These are phyloP conservation scores for Malassezia equina DNA, from an alignment of 1,284 basidiomycete genomes.

Conservation along the genomic window DNA sequence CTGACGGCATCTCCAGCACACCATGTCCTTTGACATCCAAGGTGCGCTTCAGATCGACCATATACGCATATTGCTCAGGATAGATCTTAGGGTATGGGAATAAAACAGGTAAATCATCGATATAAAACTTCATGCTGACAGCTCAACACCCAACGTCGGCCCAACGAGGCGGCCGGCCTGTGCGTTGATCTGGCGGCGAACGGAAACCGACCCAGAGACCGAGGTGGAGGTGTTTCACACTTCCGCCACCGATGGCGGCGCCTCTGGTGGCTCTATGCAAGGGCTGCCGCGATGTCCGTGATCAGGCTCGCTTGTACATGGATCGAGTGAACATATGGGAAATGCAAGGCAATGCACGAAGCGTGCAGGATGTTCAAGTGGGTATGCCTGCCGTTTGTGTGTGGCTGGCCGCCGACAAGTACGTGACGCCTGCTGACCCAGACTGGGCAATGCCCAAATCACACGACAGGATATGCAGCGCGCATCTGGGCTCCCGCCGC, in stretches of 20 bases:
- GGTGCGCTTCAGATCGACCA: slow-evolving; percentile 94
- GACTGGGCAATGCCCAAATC: background rate
- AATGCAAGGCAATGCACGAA: slow-evolving; percentile 14
- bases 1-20: slow-evolving; percentile 98
- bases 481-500: slow-evolving; percentile 11
- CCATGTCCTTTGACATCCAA: slow-evolving; percentile 88
- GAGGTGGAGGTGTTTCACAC: background rate
- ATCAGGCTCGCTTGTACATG: slow-evolving; percentile 11
- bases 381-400: slow-evolving; percentile 11
- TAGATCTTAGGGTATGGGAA: slow-evolving; percentile 51
- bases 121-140: slow-evolving; percentile 81
- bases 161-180: background rate
- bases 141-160: background rate
- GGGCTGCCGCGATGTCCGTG: slow-evolving; percentile 12
- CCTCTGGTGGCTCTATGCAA: slow-evolving; percentile 9
- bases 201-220: background rate
- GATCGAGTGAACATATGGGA: slow-evolving; percentile 17
- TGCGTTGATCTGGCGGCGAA: background rate
- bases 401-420: slow-evolving; percentile 14
- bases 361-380: slow-evolving; percentile 4
- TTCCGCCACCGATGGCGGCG: background rate
- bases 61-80: slow-evolving; percentile 93
- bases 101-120: slow-evolving; percentile 64
- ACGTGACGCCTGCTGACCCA: slow-evolving; percentile 1
- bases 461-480: background rate